Conservation (phyloP, 306 rosid genomes). For the Cajanus cajan region DNA sequence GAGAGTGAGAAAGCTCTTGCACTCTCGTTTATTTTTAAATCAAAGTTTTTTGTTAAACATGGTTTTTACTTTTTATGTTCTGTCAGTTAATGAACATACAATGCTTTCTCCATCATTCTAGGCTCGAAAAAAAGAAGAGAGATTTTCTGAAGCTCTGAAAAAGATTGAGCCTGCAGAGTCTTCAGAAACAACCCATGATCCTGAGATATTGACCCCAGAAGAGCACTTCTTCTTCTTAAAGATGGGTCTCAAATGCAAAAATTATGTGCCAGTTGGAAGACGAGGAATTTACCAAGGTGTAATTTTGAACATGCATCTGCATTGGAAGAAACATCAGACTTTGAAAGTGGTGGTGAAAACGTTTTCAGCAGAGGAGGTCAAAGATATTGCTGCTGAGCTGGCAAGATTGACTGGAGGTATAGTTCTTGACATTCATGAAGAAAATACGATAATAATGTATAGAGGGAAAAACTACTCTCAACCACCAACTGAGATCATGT, state of each 20-base stretch:
- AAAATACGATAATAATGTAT: constrained; percentile 85
- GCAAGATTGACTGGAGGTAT: constrained; percentile 92
- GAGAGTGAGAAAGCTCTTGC: constrained; percentile 11
- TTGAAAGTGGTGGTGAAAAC: constrained; percentile 86
- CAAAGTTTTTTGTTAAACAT: neutral
- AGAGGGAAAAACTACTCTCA: constrained; percentile 97
- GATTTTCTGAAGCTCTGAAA: constrained; percentile 63
- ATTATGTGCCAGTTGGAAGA: constrained; percentile 93
- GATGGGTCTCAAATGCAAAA: constrained; percentile 91
- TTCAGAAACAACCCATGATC: constrained; percentile 83
- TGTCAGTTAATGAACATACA: neutral
- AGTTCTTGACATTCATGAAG: constrained; percentile 88
- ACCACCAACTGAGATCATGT: constrained; percentile 98
- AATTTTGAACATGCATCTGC: constrained; percentile 93
- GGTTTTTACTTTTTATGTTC: constrained; percentile 11
- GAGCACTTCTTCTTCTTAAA: constrained; percentile 93
- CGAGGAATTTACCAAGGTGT: constrained; percentile 97
- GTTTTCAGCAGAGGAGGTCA: constrained; percentile 85
- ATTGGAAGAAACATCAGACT: constrained; percentile 98
- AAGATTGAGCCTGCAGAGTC: constrained; percentile 85
- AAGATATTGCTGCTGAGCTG: constrained; percentile 81
- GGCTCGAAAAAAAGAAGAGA: constrained; percentile 85
- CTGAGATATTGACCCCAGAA: constrained; percentile 93
- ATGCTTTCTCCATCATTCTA: constrained; percentile 33
- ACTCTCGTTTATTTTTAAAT: neutral